Evolutionary conservation across 2,329 filamentous ascomycete genomes (phyloP).

Genomic region (Pseudogymnoascus sp.): DNA sequence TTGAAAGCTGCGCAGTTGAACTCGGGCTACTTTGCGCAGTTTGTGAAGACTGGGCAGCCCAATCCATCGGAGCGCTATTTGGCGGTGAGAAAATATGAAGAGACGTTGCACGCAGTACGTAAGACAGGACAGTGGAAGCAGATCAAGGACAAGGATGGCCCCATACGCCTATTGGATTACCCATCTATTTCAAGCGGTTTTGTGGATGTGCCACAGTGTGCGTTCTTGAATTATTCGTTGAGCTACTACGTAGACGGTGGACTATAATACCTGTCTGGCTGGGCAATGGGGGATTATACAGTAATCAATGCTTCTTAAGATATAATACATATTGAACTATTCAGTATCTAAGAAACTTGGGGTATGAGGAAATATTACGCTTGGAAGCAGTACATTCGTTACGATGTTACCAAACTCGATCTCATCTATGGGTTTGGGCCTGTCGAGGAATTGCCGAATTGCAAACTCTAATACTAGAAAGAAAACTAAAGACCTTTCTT

Average conservation of each 20-base stretch:
- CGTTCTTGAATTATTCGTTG: slow-evolving; percentile 37
- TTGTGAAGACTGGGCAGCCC: slow-evolving; percentile 39
- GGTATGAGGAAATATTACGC: background rate
- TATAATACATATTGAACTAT: background rate
- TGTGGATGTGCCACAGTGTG: slow-evolving; percentile 41
- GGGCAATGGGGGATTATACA: background rate
- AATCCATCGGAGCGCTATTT: slow-evolving; percentile 39
- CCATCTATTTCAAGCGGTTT: slow-evolving; percentile 34
- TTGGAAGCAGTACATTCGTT: too few relatives aligned
- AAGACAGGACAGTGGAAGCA: slow-evolving; percentile 35
- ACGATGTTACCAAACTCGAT: background rate
- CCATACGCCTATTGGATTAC: slow-evolving; percentile 39
- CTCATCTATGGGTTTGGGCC: background rate
- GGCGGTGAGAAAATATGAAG: slow-evolving; percentile 37
- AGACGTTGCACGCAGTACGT: slow-evolving; percentile 33
- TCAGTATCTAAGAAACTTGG: background rate
- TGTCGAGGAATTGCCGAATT: background rate
- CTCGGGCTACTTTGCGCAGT: slow-evolving; percentile 40
- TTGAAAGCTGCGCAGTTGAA: slow-evolving; percentile 39
- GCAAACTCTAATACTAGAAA: background rate
- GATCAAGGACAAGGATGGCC: slow-evolving; percentile 32
- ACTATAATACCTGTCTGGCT: slow-evolving; percentile 8
- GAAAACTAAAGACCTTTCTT: too few relatives aligned
- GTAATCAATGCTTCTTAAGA: too few relatives aligned
- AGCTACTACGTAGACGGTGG: slow-evolving; percentile 32